Base-by-base conservation (phyloP, 306 rosid genomes). In the Betula pendula region DNA sequence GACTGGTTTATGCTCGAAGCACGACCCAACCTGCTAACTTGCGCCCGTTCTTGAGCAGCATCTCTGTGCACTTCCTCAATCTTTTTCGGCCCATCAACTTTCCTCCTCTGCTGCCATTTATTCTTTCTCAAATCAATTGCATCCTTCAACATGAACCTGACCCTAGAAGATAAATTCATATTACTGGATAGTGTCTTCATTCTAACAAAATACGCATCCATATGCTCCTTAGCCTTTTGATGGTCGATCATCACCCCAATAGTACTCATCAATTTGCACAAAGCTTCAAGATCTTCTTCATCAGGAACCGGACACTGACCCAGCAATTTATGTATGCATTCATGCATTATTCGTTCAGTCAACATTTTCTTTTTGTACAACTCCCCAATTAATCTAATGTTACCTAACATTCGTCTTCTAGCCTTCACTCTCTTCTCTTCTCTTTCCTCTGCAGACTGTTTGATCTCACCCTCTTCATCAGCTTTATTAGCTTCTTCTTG, bases 1-100 rank as follows among this genome's bases (percentile, higher is more conserved):
- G 97, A 83, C 53, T 84, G 79, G 81, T 81, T 90, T 63, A 70
- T 85, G 53, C 88, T 83, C 44, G 86, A 87, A 72, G 94, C 97
- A 77, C 98, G 99, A 62, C 85, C 79, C 44, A 82, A 78, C 92
- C 99, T 91, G 69, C 96, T 88, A 71, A 85, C 25, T 79, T 92
- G 98, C 60, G 92, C 89, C 48, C 98, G 87, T 77, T 96, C 99
- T 73, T 96, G 97, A 2, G 93, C 93, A 66, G 99, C 99, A 87
- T 96, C 99, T 81, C 98, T 90, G 83, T 96, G 99, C 60, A 96
- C 90, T 82, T 96, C 98, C 67, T 96, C 99, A 59, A 96, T 96
- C 94, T 93, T 96, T 81, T 93, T 96, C 0, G 98, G 98, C 72
- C 99, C 99, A 72, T 96, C 98, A 65, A 96, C 92, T 83, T 96